phyloP scores from a whole-genome alignment of 2,329 filamentous ascomycete species.

The Hymenoscyphus fructigenus region DNA sequence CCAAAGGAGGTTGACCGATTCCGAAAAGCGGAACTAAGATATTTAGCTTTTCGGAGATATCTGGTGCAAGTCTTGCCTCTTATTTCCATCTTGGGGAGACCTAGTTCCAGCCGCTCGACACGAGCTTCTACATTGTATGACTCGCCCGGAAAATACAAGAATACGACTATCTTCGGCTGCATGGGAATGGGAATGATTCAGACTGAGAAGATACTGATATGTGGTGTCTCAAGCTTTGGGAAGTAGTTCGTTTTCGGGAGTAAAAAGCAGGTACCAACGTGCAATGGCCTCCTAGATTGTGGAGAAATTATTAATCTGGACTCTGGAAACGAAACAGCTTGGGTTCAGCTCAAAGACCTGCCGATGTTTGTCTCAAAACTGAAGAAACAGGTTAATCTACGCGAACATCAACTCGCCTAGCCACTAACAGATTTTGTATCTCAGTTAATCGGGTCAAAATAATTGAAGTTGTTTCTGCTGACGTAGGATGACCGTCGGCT shows the following conservation, averaged over 20 bases:
- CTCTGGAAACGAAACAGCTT: too few relatives aligned
- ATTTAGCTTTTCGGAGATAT: background rate
- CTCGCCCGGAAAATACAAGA: background rate
- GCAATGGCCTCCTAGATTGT: background rate
- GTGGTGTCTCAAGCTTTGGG: background rate
- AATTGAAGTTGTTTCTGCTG: background rate
- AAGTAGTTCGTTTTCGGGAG: background rate
- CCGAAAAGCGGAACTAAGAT: background rate
- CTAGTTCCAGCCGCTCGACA: background rate
- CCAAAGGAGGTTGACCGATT: background rate
- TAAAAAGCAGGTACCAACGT: conserved; percentile 1
- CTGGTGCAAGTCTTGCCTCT: background rate
- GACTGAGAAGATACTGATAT: background rate
- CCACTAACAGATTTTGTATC: too few relatives aligned
- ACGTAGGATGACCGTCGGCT: background rate
- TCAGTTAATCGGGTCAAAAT: too few relatives aligned
- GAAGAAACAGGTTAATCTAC: background rate
- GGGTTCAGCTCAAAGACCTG: background rate
- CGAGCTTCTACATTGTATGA: background rate
- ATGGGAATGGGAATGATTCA: background rate
- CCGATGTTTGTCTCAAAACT: background rate
- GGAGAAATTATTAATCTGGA: background rate
- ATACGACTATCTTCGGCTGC: too few relatives aligned
- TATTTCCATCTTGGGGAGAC: background rate
- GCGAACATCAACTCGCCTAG: background rate